A percentile compares a stretch with the other conserved stretches of the same genome.
These are phyloP conservation scores for Chaetomiaceae sp. DNA, from an alignment of 2,329 filamentous ascomycete species.

Conservation along the genomic window DNA sequence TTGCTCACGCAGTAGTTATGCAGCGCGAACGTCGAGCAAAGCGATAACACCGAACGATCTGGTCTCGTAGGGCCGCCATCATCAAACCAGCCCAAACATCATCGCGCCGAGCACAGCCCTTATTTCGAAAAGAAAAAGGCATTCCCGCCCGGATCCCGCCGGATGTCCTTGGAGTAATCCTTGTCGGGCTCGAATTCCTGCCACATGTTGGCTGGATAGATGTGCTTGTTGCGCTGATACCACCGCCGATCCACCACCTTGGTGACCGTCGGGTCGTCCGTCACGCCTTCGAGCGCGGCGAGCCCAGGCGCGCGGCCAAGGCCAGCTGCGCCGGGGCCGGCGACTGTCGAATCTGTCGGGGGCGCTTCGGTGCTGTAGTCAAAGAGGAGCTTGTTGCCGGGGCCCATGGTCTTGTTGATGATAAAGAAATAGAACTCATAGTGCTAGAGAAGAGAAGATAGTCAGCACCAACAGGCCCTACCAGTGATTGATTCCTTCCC, in stretches of 20 bases:
- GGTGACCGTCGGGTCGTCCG: constrained; percentile 73
- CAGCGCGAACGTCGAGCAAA: not conserved
- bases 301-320: constrained; percentile 42
- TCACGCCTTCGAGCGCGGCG: constrained; percentile 64
- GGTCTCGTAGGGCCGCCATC: not conserved
- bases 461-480: not conserved
- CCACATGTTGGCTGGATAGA: constrained; percentile 94
- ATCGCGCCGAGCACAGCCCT: constrained; percentile 4
- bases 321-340: constrained; percentile 32
- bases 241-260: constrained; percentile 95
- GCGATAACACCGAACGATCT: not conserved
- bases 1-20: constrained; percentile 8
- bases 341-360: not conserved
- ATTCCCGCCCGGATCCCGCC: constrained; percentile 84
- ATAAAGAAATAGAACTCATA: constrained; percentile 98
- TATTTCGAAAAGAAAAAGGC: constrained; percentile 75
- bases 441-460: constrained; percentile 54
- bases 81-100: not conserved
- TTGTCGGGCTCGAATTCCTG: constrained; percentile 88
- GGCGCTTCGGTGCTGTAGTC: constrained; percentile 57
- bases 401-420: constrained; percentile 75
- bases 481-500: too few relatives aligned
- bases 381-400: constrained; percentile 70
- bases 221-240: constrained; percentile 98
- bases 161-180: constrained; percentile 72